Evolutionary conservation across 2,329 filamentous ascomycete species (phyloP).

Genomic region (Ophiostoma tasmaniense): DNA sequence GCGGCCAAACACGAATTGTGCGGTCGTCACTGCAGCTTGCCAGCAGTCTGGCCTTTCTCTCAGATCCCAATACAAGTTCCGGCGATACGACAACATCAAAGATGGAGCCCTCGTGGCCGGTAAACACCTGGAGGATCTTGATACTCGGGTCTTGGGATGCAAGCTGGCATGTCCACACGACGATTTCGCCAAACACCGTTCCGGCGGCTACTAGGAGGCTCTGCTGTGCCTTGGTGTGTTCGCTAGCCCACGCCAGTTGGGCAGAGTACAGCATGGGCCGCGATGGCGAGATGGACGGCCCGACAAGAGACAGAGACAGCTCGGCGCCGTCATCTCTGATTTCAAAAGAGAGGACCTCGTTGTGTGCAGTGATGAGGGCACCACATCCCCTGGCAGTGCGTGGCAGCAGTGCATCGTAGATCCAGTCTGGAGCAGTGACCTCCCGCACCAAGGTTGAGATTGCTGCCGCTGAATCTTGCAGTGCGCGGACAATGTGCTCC

Average conservation of each 20-base stretch:
- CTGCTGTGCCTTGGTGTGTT: slow-evolving; percentile 23
- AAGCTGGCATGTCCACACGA: slow-evolving; percentile 70
- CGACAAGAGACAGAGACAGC: slow-evolving; percentile 34
- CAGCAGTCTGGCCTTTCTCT: slow-evolving; percentile 40
- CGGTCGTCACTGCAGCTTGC: slow-evolving; percentile 93
- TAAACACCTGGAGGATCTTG: slow-evolving; percentile 46
- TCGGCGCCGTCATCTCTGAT: slow-evolving; percentile 12
- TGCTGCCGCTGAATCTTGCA: slow-evolving; percentile 24
- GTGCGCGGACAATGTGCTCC: slow-evolving; percentile 26
- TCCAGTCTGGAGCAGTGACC: slow-evolving; percentile 60
- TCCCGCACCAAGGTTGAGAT: slow-evolving; percentile 30
- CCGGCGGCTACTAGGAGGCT: slow-evolving; percentile 70
- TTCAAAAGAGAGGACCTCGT: slow-evolving; percentile 57
- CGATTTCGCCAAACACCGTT: slow-evolving; percentile 88
- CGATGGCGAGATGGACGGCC: slow-evolving; percentile 51
- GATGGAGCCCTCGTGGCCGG: slow-evolving; percentile 81
- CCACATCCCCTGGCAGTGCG: slow-evolving; percentile 32
- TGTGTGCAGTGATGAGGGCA: slow-evolving; percentile 75
- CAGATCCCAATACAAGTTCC: slow-evolving; percentile 27
- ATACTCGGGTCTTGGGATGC: slow-evolving; percentile 20
- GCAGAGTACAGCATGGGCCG: slow-evolving; percentile 85
- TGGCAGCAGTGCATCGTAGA: slow-evolving; percentile 58
- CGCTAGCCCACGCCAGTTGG: slow-evolving; percentile 55
- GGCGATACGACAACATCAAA: slow-evolving; percentile 79
- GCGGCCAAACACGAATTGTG: slow-evolving; percentile 72